phyloP scores from a whole-genome alignment of 2,329 filamentous ascomycete species.

The Colletotrichum sp. region DNA sequence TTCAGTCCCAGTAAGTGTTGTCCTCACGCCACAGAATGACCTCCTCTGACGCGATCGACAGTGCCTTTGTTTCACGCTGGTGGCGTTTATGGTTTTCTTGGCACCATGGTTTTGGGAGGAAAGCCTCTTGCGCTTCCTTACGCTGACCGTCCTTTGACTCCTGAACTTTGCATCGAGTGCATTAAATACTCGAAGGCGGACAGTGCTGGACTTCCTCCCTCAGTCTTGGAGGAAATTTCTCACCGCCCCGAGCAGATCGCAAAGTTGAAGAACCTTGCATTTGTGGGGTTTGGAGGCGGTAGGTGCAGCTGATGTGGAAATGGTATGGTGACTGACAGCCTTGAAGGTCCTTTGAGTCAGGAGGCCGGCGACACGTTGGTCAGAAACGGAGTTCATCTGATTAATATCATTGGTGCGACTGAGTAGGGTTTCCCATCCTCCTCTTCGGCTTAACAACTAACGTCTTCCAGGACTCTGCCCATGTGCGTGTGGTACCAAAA shows the following conservation, averaged over 20 bases:
- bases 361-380: slow-evolving; percentile 43
- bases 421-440: slow-evolving; percentile 30
- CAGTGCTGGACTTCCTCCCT: slow-evolving; percentile 37
- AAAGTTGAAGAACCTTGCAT: slow-evolving; percentile 35
- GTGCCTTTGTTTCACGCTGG: slow-evolving; percentile 47
- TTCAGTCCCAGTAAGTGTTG: slow-evolving; percentile 2
- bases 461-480: background rate
- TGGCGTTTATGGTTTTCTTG: slow-evolving; percentile 31
- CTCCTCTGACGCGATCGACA: background rate
- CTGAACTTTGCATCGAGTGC: slow-evolving; percentile 36
- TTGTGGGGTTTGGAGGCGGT: slow-evolving; percentile 44
- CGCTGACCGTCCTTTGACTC: slow-evolving; percentile 36
- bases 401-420: slow-evolving; percentile 45
- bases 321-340: background rate
- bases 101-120: slow-evolving; percentile 32
- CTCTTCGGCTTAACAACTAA: background rate
- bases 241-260: slow-evolving; percentile 33
- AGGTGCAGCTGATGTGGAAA: background rate
- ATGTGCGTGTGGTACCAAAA: slow-evolving; percentile 42
- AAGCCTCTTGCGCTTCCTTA: slow-evolving; percentile 30
- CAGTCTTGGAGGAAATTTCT: slow-evolving; percentile 48
- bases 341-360: slow-evolving; percentile 28
- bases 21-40: background rate
- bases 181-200: slow-evolving; percentile 31
- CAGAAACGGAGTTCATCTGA: slow-evolving; percentile 34